phyloP scores from a whole-genome alignment of 306 rosid species.

The Cicer arietinum region DNA sequence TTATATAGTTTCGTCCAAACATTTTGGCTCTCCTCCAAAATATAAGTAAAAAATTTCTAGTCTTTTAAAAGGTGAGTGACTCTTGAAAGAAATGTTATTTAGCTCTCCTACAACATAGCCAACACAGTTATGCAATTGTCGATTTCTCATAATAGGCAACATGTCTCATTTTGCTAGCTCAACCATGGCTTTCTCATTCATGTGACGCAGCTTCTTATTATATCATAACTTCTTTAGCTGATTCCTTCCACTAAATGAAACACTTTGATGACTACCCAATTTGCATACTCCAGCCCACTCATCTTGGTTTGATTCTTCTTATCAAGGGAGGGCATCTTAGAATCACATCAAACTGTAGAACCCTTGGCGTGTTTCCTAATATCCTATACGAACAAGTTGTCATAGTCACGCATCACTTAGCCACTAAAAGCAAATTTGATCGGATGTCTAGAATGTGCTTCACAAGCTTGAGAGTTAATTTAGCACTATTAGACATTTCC shows the following conservation, averaged over 20 bases:
- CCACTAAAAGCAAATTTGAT: too few relatives aligned
- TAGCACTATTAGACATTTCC: too few relatives aligned
- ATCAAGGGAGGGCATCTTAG: too few relatives aligned
- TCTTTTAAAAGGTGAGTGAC: neutral
- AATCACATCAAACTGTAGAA: neutral
- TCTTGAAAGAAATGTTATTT: neutral
- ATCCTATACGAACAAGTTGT: neutral
- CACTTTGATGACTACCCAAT: too few relatives aligned
- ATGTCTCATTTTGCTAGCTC: neutral
- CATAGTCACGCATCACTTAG: neutral
- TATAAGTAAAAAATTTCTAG: neutral
- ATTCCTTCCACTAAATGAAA: neutral
- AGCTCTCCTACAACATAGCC: neutral
- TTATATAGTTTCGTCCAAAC: neutral
- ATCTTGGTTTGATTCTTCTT: too few relatives aligned
- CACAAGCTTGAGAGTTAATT: neutral
- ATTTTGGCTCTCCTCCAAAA: neutral
- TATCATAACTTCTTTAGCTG: too few relatives aligned
- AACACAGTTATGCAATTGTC: neutral
- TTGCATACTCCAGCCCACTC: too few relatives aligned
- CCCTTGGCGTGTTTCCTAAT: neutral
- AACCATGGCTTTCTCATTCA: neutral
- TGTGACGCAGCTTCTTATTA: neutral
- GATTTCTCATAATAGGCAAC: conserved; percentile 1
- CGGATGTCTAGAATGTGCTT: neutral